Evolutionary conservation across 208 protist species (phyloP), one percentile per base, ranked within the genome.

Genomic region (Leishmania lainsoni): DNA sequence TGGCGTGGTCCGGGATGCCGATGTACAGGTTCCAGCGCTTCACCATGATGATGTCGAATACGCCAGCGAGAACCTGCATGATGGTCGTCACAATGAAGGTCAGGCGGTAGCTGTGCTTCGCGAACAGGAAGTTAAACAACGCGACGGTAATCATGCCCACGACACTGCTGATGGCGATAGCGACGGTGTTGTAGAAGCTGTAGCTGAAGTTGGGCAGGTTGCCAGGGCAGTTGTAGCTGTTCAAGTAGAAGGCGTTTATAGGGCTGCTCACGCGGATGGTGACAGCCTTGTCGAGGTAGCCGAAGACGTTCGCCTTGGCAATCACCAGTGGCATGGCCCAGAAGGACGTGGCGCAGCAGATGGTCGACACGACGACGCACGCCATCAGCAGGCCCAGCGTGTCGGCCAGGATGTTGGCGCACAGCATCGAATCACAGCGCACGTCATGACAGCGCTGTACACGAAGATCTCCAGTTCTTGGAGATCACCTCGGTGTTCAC

Each of bases 101-200:
- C 16, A 92, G 61, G 26, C 88, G 83, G 76, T 93, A 94, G 32
- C 83, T 83, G 17, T 76, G 74, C 83, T 90, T 90, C 20, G 83
- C 83, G 80, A 94, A 93, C 26, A 92, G 79, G 83, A 89, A 91
- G 73, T 78, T 87, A 72, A 95, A 95, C 54, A 80, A 29, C 14
- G 71, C 80, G 17, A 93, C 85, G 61, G 85, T 86, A 49, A 91
- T 9, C 0, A 93, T 66, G 58, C 87, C 90, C 49, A 81, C 88
- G 51, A 85, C 54, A 61, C 80, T 89, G 35, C 76, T 84, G 52
- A 95, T 89, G 52, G 91, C 81, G 29, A 65, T 48, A 3, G 76
- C 80, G 20, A 92, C 76, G 5, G 92, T 96, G 69, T 81, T 86
- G 78, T 90, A 96, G 84, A 94, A 96, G 45, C 72, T 87, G 61